These are phyloP conservation scores for Daldinia eschscholtzii DNA, from an alignment of 2,329 filamentous ascomycete species.

Conservation along the genomic window DNA sequence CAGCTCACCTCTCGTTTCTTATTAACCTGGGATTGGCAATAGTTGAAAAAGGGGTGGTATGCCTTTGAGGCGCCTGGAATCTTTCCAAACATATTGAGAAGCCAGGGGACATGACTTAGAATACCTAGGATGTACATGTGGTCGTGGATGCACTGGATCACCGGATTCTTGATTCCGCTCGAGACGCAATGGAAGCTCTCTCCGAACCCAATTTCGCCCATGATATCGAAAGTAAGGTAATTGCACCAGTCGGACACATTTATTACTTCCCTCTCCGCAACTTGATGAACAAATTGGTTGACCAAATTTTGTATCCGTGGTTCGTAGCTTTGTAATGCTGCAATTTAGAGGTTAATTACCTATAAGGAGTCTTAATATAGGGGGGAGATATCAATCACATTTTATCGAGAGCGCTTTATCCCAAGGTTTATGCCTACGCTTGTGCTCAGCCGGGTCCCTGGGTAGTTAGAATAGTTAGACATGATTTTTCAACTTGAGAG, in stretches of 20 bases:
- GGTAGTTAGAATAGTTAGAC: conserved; percentile 24
- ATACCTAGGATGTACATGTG: conserved; percentile 53
- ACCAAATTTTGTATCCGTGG: conserved; percentile 41
- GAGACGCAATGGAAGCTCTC: conserved; percentile 47
- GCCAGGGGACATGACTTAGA: conserved; percentile 54
- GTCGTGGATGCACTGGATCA: conserved; percentile 53
- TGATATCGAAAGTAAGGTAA: conserved; percentile 49
- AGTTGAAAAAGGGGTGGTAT: conserved; percentile 51
- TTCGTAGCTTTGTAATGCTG: conserved; percentile 45
- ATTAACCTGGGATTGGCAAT: conserved; percentile 50
- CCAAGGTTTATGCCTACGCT: conserved; percentile 45
- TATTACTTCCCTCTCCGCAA: conserved; percentile 35
- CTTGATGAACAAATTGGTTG: conserved; percentile 36
- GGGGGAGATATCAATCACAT: conserved; percentile 28
- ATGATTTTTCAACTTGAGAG: too few species aligned
- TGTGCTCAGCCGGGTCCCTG: conserved; percentile 50
- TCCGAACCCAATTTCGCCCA: conserved; percentile 46
- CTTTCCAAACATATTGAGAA: conserved; percentile 50
- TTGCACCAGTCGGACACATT: conserved; percentile 44
- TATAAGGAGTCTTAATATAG: neutral
- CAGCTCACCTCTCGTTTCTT: conserved; percentile 50
- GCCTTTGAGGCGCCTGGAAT: conserved; percentile 50
- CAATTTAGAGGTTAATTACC: neutral
- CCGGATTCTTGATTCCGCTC: conserved; percentile 46
- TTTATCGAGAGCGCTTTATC: conserved; percentile 46